Evolutionary conservation across 2,329 filamentous ascomycete genomes (phyloP).

Genomic region (Raffaelea albimanens): DNA sequence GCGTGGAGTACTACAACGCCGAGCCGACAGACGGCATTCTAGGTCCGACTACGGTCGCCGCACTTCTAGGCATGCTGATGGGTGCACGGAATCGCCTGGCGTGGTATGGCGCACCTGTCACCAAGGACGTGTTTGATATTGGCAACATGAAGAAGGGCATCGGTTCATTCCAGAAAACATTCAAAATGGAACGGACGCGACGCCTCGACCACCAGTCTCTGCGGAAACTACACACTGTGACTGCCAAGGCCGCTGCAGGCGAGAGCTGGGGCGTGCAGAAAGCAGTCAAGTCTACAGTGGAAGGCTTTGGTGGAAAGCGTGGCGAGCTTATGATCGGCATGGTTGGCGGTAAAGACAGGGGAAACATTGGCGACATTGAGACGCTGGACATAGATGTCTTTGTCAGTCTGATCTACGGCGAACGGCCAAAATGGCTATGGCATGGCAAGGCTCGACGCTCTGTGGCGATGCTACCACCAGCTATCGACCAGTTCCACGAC

Average conservation of each 20-base stretch:
- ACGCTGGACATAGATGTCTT: constrained; percentile 84
- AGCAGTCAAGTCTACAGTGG: constrained; percentile 90
- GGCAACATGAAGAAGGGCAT: constrained; percentile 75
- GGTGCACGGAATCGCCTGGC: constrained; percentile 84
- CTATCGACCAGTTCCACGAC: constrained; percentile 22
- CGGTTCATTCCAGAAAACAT: constrained; percentile 78
- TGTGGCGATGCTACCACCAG: constrained; percentile 17
- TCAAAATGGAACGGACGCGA: constrained; percentile 69
- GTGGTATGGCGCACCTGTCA: constrained; percentile 71
- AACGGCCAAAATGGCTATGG: constrained; percentile 90
- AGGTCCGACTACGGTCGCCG: constrained; percentile 84
- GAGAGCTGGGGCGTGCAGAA: constrained; percentile 89
- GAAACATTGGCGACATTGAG: constrained; percentile 84
- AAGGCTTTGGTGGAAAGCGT: constrained; percentile 85
- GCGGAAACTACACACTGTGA: constrained; percentile 69
- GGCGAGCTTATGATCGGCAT: constrained; percentile 95
- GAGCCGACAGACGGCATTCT: constrained; percentile 90
- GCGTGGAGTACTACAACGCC: constrained; percentile 81
- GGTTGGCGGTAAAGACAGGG: constrained; percentile 77
- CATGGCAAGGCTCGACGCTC: constrained; percentile 74
- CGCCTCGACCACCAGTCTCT: constrained; percentile 77
- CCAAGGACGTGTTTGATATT: constrained; percentile 88
- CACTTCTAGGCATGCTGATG: constrained; percentile 76
- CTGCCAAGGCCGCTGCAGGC: constrained; percentile 79
- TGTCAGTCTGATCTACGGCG: constrained; percentile 66